Evolutionary conservation across 176 grass and related monocot species (phyloP).

Genomic region (Oryza meyeriana): DNA sequence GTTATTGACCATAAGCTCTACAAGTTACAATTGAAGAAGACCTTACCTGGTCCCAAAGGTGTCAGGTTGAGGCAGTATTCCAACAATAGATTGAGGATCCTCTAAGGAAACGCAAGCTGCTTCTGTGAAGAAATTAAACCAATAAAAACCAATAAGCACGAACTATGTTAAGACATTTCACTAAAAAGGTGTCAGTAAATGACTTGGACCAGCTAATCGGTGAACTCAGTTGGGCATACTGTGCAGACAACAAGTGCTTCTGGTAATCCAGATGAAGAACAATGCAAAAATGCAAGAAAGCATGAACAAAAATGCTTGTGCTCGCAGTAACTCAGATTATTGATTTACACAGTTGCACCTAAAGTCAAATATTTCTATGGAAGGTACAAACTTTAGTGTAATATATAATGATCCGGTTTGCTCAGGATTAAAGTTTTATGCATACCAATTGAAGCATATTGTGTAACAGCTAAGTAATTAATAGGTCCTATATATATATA

Average conservation of each 20-base stretch:
- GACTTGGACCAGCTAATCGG: not conserved
- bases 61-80: conserved; percentile 74
- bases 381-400: not conserved
- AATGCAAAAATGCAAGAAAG: not conserved
- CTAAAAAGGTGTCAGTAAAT: not conserved
- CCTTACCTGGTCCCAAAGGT: conserved; percentile 74
- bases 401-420: conserved; percentile 2
- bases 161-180: not conserved
- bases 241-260: not conserved
- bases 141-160: not conserved
- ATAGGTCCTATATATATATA: too few relatives aligned
- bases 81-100: conserved; percentile 80
- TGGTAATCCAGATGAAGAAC: conserved; percentile 10
- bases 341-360: not conserved
- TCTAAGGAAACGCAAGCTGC: conserved; percentile 51
- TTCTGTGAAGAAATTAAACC: conserved; percentile 50
- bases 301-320: not conserved
- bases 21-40: conserved; percentile 16
- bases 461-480: too few relatives aligned
- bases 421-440: conserved; percentile 15
- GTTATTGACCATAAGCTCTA: not conserved
- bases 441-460: not conserved
- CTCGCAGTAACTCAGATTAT: conserved; percentile 19
- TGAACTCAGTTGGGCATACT: not conserved
- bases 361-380: conserved; percentile 19